phyloP scores from a whole-genome alignment of 2,329 filamentous ascomycete species.

The Fusarium musae region DNA sequence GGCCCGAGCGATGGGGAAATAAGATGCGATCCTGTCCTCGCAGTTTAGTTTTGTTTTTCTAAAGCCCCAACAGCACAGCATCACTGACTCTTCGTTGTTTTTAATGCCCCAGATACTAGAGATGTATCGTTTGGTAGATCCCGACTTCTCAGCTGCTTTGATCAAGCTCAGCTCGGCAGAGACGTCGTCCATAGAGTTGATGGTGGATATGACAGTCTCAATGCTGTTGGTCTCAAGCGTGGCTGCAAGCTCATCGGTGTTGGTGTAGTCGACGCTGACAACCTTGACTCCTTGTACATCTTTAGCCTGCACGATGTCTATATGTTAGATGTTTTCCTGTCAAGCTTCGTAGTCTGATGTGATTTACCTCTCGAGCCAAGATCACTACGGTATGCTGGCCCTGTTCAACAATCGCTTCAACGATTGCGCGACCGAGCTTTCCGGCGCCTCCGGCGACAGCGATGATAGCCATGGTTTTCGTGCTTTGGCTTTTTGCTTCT shows the following conservation, averaged over 20 bases:
- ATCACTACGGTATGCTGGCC: background rate
- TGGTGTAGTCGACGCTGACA: background rate
- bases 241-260: background rate
- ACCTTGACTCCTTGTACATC: background rate
- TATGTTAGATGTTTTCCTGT: background rate
- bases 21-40: background rate
- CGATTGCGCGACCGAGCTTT: background rate
- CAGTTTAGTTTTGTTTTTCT: background rate
- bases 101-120: background rate
- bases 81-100: background rate
- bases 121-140: background rate
- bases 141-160: background rate
- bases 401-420: background rate
- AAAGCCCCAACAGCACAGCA: background rate
- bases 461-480: background rate
- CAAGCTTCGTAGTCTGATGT: accelerated
- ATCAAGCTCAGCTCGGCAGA: background rate
- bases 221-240: background rate
- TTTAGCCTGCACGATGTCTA: background rate
- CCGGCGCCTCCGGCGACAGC: background rate
- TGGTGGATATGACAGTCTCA: background rate
- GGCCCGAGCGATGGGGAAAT: background rate
- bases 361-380: background rate
- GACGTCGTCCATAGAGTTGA: background rate
- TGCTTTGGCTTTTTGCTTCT: background rate